Conservation (phyloP, 73 alveolate species). For the Symbiodinium natans region DNA sequence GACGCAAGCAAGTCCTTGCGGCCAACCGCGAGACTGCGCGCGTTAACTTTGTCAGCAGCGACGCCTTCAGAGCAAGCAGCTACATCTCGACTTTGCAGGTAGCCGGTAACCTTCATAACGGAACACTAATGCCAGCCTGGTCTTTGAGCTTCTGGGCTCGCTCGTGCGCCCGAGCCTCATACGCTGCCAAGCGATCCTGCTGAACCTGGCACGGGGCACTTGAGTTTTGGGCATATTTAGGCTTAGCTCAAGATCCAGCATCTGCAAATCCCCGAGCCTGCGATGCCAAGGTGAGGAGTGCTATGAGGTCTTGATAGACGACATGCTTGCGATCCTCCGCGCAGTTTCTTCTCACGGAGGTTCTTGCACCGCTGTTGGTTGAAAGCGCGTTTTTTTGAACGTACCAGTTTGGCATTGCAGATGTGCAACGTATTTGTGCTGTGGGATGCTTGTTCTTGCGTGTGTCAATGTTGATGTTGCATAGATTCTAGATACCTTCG, state of each 20-base stretch:
- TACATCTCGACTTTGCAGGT: neutral
- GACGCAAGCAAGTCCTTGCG: neutral
- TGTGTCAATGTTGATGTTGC: too few species aligned
- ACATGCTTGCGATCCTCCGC: constrained; percentile 46
- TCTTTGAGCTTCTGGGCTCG: constrained; percentile 81
- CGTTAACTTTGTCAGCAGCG: constrained; percentile 42
- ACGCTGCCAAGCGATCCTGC: constrained; percentile 61
- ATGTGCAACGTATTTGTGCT: too few species aligned
- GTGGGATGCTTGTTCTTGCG: too few species aligned
- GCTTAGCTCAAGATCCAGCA: neutral
- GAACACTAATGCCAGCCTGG: neutral
- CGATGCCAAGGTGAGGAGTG: constrained; percentile 73
- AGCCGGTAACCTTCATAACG: neutral
- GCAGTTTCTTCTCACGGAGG: too few species aligned
- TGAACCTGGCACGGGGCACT: constrained; percentile 11
- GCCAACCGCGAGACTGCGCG: constrained; percentile 41
- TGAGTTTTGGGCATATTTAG: neutral
- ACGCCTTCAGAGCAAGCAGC: neutral
- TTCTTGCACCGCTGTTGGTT: too few species aligned
- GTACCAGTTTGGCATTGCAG: too few species aligned
- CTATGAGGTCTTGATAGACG: constrained; percentile 57
- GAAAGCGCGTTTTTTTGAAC: too few species aligned
- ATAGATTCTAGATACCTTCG: too few species aligned
- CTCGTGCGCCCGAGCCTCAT: constrained; percentile 73
- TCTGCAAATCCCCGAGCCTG: neutral